These are phyloP conservation scores for Solanum hybrid DNA, from an alignment of 305 asterid species.

Conservation along the genomic window DNA sequence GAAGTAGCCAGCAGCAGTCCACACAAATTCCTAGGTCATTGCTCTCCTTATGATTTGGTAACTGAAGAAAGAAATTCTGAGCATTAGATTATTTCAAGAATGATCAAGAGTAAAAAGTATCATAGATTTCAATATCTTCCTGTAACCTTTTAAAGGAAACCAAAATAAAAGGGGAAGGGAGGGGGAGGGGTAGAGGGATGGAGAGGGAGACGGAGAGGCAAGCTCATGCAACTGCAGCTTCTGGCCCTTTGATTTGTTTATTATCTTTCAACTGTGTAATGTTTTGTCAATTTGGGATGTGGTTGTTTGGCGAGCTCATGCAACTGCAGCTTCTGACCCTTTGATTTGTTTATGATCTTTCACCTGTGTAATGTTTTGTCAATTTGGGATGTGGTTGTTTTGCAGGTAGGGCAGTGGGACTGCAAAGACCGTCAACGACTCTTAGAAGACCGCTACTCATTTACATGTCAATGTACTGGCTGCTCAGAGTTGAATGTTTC, in stretches of 20 bases:
- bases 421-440: slow-evolving; percentile 50
- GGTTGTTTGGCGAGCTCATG: neutral
- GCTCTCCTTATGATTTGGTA: neutral
- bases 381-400: neutral
- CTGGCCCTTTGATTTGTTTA: neutral
- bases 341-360: neutral
- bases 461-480: slow-evolving; percentile 69
- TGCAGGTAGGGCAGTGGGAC: slow-evolving; percentile 78
- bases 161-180: neutral
- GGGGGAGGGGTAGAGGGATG: neutral
- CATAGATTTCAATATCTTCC: neutral
- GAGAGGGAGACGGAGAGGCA: neutral
- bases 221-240: neutral
- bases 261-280: neutral
- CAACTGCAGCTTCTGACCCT: neutral
- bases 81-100: neutral
- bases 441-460: slow-evolving; percentile 62
- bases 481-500: slow-evolving; percentile 61
- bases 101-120: neutral
- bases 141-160: neutral
- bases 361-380: neutral
- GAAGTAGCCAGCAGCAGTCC: neutral
- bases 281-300: neutral
- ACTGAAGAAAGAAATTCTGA: neutral
- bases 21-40: neutral